Evolutionary conservation across 768 basidiomycete genomes (phyloP).

Genomic region (Pleurotus giganteus): DNA sequence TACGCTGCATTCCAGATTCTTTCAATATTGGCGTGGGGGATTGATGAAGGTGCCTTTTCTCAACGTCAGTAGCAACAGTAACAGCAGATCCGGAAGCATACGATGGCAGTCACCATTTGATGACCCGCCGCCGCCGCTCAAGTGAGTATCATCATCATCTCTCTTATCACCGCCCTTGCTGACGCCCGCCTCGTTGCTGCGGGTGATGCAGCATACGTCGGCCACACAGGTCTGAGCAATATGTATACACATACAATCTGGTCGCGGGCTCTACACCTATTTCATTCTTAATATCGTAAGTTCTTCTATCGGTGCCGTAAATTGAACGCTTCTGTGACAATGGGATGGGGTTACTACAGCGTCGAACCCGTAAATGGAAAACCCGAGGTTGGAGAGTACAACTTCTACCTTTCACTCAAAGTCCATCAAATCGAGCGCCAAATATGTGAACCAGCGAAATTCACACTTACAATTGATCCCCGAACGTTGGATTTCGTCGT

Average conservation of each 20-base stretch:
- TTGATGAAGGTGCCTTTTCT: background rate
- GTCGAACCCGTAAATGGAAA: slow-evolving; percentile 43
- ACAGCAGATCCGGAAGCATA: slow-evolving; percentile 6
- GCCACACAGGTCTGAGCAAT: slow-evolving; percentile 33
- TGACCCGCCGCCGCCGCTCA: slow-evolving; percentile 1
- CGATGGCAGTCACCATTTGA: slow-evolving; percentile 7
- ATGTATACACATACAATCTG: slow-evolving; percentile 53
- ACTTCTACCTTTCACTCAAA: slow-evolving; percentile 54
- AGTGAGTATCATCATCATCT: background rate
- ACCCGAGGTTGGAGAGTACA: slow-evolving; percentile 45
- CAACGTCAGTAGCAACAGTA: background rate
- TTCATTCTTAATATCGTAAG: slow-evolving; percentile 54
- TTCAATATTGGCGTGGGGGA: slow-evolving; percentile 2
- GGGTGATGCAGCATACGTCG: background rate
- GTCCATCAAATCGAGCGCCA: slow-evolving; percentile 54
- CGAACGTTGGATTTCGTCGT: slow-evolving; percentile 55
- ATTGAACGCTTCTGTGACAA: background rate
- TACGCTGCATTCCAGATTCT: background rate
- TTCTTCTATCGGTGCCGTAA: slow-evolving; percentile 10
- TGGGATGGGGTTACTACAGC: slow-evolving; percentile 21
- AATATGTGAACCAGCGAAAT: slow-evolving; percentile 43
- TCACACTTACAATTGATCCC: slow-evolving; percentile 52
- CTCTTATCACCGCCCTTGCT: background rate
- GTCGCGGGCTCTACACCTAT: slow-evolving; percentile 40
- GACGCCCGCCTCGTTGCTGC: background rate